Base-by-base conservation (phyloP, 768 basidiomycete species). In the Lepiota brunneoincarnata region DNA sequence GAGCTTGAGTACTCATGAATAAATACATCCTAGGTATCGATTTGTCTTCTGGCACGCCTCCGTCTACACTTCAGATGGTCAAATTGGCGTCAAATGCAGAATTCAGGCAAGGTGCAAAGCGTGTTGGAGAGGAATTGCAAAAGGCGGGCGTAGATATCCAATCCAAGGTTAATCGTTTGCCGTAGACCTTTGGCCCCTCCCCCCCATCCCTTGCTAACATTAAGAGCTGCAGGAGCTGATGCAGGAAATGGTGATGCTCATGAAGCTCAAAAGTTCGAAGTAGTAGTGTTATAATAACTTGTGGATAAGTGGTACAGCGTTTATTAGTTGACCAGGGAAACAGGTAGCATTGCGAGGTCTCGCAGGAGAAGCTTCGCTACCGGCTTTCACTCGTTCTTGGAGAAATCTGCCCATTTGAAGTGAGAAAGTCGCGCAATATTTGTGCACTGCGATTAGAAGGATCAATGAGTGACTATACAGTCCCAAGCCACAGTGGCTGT, bases 121-220 rank as follows among this genome's bases (percentile, higher is more conserved):
- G 67, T 37, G 69, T 85, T 5, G 68, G 72, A 47, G 72, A 73
- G 12, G 82, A 81, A 53, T 63, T 87, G 56, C 63, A 78, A 48
- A 81, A 80, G 31, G 82, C 83, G 18, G 87, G 84, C 4, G 64
- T 89, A n/a, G 79, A 87, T 62, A 51, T 84, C 34, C 67, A 65
- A 34, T 77, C 80, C 43, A 75, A 81, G 67, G 86, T 85, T 58
- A 49, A 75, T 60, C 18, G 21, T n/a, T 17, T 28, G n/a, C 11
- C 11, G 21, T 26, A 11, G 12, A 17, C 6, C 15, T 18, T 0
- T 49, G 15, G 26, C 3, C 24, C 48, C 24, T 49, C n/a, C 31
- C n/a, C n/a, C n/a, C n/a, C n/a, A n/a, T n/a, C n/a, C n/a, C n/a
- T 52, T 5, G 55, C 39, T 28, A 31, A 38, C 12, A 12, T 45